These are phyloP conservation scores for Musa acuminata DNA, from an alignment of 176 grass and related monocot species.

Conservation along the genomic window DNA sequence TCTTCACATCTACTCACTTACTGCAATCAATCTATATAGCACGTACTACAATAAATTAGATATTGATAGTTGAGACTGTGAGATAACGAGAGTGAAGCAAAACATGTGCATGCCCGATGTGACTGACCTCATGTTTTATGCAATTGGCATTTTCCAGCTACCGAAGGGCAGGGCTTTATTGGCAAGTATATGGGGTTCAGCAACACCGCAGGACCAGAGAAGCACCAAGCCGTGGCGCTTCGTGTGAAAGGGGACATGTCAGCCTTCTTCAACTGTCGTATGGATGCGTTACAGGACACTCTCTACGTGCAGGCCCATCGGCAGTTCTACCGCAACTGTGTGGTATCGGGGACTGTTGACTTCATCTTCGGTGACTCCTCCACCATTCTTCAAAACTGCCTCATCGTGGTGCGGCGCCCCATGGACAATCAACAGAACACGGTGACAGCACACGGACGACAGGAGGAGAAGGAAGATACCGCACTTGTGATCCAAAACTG, in stretches of 20 bases:
- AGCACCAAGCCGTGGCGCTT: conserved; percentile 68
- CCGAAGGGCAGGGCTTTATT: conserved; percentile 45
- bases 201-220: conserved; percentile 50
- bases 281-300: conserved; percentile 66
- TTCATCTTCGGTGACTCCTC: conserved; percentile 79
- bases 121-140: background rate
- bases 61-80: too few species aligned
- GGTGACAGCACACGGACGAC: too few species aligned
- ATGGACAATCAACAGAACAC: too few species aligned
- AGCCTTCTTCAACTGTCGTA: conserved; percentile 45
- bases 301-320: conserved; percentile 50
- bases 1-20: background rate
- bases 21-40: too few species aligned
- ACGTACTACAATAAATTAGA: too few species aligned
- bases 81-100: too few species aligned
- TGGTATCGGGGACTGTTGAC: conserved; percentile 56
- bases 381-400: conserved; percentile 54
- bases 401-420: too few species aligned
- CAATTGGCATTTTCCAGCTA: conserved; percentile 20
- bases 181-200: conserved; percentile 41
- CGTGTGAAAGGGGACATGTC: conserved; percentile 50
- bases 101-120: too few species aligned
- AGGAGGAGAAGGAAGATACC: too few species aligned
- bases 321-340: conserved; percentile 66
- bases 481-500: too few species aligned